Percentiles rank a stretch among this genome's conserved stretches.
Evolutionary conservation across 2,329 filamentous ascomycete species (phyloP).

Genomic region (Pseudogymnoascus sp.): DNA sequence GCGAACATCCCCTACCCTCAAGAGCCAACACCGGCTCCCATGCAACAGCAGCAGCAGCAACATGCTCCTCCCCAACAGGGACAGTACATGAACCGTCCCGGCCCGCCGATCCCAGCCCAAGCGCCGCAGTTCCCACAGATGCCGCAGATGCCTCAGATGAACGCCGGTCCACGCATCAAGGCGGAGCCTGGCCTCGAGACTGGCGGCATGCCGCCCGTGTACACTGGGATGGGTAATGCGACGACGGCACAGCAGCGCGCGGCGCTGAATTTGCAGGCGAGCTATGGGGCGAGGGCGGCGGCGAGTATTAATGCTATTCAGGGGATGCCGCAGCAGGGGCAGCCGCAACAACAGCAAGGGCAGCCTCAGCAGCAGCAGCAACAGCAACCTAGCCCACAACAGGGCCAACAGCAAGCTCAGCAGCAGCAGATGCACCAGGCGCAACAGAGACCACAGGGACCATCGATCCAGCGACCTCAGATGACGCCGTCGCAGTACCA

Average conservation of each 20-base stretch:
- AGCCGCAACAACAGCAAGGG: conserved; percentile 23
- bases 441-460: conserved; percentile 21
- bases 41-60: conserved; percentile 20
- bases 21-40: conserved; percentile 22
- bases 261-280: conserved; percentile 49
- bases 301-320: conserved; percentile 60
- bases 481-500: conserved; percentile 19
- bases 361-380: conserved; percentile 30
- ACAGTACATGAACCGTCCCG: conserved; percentile 14
- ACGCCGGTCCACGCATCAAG: conserved; percentile 33
- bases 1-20: conserved; percentile 30
- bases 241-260: conserved; percentile 48
- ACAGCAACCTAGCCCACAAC: conserved; percentile 24
- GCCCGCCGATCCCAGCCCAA: conserved; percentile 7
- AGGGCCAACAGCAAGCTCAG: conserved; percentile 18
- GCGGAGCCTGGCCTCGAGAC: conserved; percentile 39
- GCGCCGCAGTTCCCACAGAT: conserved; percentile 14
- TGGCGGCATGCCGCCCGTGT: background rate
- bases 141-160: conserved; percentile 17
- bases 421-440: conserved; percentile 22
- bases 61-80: background rate
- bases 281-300: conserved; percentile 59
- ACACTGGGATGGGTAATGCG: conserved; percentile 22
- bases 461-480: conserved; percentile 16
- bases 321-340: conserved; percentile 27